Percentiles rank a stretch among this genome's conserved stretches.
Evolutionary conservation across 345 rosid genomes (phyloP).

Genomic region (Theobroma cacao): DNA sequence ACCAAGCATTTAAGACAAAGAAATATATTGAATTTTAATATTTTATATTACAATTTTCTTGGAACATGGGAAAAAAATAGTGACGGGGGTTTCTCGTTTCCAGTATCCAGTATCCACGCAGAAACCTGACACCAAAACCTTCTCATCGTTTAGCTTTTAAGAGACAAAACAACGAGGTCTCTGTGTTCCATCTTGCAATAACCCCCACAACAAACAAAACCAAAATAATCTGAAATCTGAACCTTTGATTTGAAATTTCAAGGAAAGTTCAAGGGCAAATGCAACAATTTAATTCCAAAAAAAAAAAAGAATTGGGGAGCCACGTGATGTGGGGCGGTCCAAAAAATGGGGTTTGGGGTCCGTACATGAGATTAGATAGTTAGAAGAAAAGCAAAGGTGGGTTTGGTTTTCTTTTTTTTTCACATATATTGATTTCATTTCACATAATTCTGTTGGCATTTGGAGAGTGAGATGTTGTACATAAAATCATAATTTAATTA

Average conservation of each 20-base stretch:
- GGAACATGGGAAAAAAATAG: conserved; percentile 22
- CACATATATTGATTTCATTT: too few relatives aligned
- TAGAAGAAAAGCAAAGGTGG: background rate
- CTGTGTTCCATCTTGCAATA: background rate
- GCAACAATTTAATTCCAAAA: background rate
- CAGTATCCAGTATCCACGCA: conserved; percentile 8
- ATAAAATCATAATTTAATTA: too few relatives aligned
- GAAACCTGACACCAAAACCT: conserved; percentile 30
- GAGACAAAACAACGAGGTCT: conserved; percentile 28
- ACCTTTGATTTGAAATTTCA: background rate
- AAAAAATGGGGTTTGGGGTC: background rate
- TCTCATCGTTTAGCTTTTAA: conserved; percentile 34
- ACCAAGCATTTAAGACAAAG: background rate
- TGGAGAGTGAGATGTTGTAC: background rate
- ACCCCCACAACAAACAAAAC: background rate
- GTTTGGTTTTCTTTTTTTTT: too few relatives aligned
- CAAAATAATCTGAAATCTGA: background rate
- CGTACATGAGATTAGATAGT: background rate
- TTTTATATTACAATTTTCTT: conserved; percentile 2
- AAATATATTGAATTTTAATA: background rate
- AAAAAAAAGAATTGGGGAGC: background rate
- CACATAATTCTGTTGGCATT: background rate
- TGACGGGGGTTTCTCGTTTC: background rate
- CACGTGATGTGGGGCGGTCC: conserved; percentile 21
- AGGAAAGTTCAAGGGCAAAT: background rate